Conservation (phyloP, 768 basidiomycete genomes). For the Boletus pseudo-olivaceus region DNA sequence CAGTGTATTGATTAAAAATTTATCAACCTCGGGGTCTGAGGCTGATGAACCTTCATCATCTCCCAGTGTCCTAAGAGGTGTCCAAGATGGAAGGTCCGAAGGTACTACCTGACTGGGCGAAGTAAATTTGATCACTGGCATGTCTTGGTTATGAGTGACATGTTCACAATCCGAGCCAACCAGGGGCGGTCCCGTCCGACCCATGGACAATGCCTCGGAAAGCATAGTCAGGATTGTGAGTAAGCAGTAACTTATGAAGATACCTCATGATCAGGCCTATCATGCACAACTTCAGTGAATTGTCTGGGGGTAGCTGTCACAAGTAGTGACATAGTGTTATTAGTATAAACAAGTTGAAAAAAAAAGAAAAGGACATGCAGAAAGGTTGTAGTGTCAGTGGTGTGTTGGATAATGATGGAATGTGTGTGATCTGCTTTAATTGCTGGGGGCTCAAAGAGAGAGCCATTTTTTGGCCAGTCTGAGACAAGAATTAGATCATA, state of each 20-base stretch:
- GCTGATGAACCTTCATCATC: not conserved
- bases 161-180: constrained; percentile 3
- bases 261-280: constrained; percentile 12
- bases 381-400: not conserved
- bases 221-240: constrained; percentile 3
- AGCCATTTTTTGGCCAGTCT: constrained; percentile 7
- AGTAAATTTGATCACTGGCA: not conserved
- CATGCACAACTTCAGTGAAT: constrained; percentile 3
- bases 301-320: constrained; percentile 19
- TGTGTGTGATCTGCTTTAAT: not conserved
- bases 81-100: constrained; percentile 26
- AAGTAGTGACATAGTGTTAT: not conserved
- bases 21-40: constrained; percentile 11
- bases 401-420: not conserved
- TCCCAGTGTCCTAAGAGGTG: constrained; percentile 4
- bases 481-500: not conserved
- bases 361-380: constrained; percentile 10
- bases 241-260: not conserved
- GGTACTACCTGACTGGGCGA: not conserved
- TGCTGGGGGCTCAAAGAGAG: constrained; percentile 18
- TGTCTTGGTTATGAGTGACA: not conserved
- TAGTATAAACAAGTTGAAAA: not conserved
- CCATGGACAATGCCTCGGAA: constrained; percentile 9
- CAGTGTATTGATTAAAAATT: not conserved
- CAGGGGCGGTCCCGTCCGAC: constrained; percentile 1